Evolutionary conservation across 1,139 yeast genomes (phyloP), one percentile per base, ranked within the genome.

Genomic region (Geotrichum aggregatum): DNA sequence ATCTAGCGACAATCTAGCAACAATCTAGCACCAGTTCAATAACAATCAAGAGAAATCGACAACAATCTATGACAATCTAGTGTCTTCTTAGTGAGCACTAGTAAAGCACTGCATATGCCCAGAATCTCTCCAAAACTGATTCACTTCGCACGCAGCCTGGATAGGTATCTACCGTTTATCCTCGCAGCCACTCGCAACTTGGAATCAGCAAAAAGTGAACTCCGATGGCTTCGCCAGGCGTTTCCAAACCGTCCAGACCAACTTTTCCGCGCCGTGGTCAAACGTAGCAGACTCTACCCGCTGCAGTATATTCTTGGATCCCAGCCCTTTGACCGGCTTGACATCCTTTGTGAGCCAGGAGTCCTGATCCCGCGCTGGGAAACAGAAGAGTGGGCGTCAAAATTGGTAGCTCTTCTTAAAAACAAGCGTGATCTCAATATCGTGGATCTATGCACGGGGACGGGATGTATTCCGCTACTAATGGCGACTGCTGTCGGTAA

Each of bases 281-380:
- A 57, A 18, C 59, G 75, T 11, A 65, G 69, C 16, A 64, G 65
- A 16, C 71, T 74, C 10, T 79, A 76, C 18, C 97, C 97, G 0
- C 67, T 91, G 35, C 97, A 92, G 66, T 89, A 92, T 65, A 78
- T 92, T 7, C 71, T 92, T 21, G 89, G 91, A 1, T 70, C 82
- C 0, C 98, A 91, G 69, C 98, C 98, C 1, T 92, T 92, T 71
- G 96, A 95, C 0, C 63, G 65, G 1, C 66, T 91, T 47, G 79
- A 78, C 19, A 74, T 92, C 2, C 58, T 63, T 31, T 87, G 96
- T 62, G 62, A 68, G 24, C 73, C 73, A 1, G 82, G 82, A 0
- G 97, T 88, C 1, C 70, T 92, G 55, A 89, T 92, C 42, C 98
- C 98, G 0, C 70, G 98, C 48, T 83, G 95, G 86, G 98, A 92